phyloP scores from a whole-genome alignment of 768 basidiomycete genomes.

The Hypsizygus marmoreus region DNA sequence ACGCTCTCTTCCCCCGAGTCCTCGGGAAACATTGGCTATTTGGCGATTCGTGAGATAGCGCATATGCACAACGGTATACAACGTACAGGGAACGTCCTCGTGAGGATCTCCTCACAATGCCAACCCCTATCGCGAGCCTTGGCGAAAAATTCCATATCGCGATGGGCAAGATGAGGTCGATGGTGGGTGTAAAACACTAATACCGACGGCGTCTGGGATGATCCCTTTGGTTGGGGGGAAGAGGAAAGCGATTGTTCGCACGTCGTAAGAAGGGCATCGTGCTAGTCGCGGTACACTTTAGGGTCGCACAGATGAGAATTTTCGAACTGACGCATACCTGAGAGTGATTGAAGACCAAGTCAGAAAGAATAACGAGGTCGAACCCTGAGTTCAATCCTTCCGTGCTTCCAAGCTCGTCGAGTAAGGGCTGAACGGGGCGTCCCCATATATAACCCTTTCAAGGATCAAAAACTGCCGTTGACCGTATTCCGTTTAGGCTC shows the following conservation, averaged over 20 bases:
- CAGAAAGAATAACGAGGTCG: conserved; percentile 85
- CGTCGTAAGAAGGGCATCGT: conserved; percentile 76
- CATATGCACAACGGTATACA: neutral
- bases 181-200: conserved; percentile 92
- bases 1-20: conserved; percentile 80
- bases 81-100: conserved; percentile 62
- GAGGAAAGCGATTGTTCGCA: conserved; percentile 52
- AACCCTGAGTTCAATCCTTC: conserved; percentile 42
- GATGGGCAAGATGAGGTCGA: conserved; percentile 77
- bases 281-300: conserved; percentile 42
- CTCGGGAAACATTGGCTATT: conserved; percentile 86
- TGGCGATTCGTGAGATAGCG: neutral
- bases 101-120: conserved; percentile 70
- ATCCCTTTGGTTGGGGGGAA: neutral
- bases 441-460: conserved; percentile 88
- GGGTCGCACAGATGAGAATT: neutral
- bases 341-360: conserved; percentile 94
- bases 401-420: conserved; percentile 28
- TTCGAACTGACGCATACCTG: conserved; percentile 50
- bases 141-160: conserved; percentile 81
- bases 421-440: conserved; percentile 46
- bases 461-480: neutral
- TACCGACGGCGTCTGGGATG: conserved; percentile 32
- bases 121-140: conserved; percentile 67
- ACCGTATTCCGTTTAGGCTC: neutral